Percentiles rank a stretch among this genome's conserved stretches.
Conservation (phyloP, 257 asterid species). For the Gardenia jasminoides region DNA sequence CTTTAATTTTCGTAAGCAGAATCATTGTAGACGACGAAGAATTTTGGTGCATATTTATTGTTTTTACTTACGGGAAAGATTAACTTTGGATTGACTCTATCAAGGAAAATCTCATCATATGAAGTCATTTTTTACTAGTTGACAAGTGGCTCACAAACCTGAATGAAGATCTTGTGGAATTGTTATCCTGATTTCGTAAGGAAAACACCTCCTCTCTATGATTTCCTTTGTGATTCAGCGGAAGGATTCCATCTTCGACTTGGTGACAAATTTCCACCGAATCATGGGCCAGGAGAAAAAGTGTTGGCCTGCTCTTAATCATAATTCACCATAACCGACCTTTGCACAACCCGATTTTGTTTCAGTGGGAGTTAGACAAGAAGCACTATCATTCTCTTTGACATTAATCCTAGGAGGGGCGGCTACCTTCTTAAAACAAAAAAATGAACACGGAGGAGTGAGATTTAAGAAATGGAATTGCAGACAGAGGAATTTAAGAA, state of each 20-base stretch:
- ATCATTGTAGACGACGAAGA: background rate
- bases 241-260: background rate
- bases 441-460: too few species aligned
- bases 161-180: background rate
- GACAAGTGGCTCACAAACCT: background rate
- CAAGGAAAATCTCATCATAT: background rate
- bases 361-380: constrained; percentile 11
- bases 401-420: too few species aligned
- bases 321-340: background rate
- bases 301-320: background rate
- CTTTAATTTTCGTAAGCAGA: too few species aligned
- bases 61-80: background rate
- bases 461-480: too few species aligned
- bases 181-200: background rate
- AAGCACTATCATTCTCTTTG: constrained; percentile 11
- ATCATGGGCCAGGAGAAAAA: constrained; percentile 1
- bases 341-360: background rate
- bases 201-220: background rate
- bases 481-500: too few species aligned
- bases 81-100: background rate
- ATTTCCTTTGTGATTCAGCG: background rate
- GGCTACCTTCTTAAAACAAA: too few species aligned
- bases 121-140: background rate
- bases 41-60: background rate
- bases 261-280: background rate